Conservation (phyloP, 192 early-diverging fungal species). For the Dissophora ornata region DNA sequence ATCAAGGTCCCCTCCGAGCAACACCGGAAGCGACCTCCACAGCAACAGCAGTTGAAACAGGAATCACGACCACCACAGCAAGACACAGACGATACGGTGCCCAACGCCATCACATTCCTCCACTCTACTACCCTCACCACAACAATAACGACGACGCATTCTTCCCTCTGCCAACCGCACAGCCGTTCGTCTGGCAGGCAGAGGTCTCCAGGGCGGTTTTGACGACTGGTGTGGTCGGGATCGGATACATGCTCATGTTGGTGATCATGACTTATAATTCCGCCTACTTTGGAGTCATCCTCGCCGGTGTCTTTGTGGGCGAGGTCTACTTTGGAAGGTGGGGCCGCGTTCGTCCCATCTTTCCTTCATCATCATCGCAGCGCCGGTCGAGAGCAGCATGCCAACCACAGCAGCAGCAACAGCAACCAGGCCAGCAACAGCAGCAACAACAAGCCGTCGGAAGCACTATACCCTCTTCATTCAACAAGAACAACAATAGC, state of each 20-base stretch:
- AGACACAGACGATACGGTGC: neutral
- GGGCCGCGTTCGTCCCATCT: conserved; percentile 39
- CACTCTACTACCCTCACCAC: neutral
- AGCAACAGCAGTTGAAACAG: neutral
- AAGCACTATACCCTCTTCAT: neutral
- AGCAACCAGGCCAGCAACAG: neutral
- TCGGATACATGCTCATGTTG: conserved; percentile 65
- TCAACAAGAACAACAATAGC: neutral
- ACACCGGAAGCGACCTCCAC: too few relatives aligned
- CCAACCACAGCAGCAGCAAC: neutral
- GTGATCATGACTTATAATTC: conserved; percentile 66
- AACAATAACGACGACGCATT: too few relatives aligned
- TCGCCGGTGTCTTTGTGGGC: conserved; percentile 62
- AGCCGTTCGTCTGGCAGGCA: conserved; percentile 57
- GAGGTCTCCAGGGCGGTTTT: conserved; percentile 59
- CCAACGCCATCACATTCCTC: neutral
- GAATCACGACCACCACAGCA: neutral
- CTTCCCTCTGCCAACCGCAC: conserved; percentile 43
- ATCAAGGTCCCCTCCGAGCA: too few relatives aligned
- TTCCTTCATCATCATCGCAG: conserved; percentile 5
- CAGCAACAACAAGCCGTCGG: neutral
- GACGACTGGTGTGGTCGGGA: conserved; percentile 40
- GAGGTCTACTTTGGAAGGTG: conserved; percentile 64
- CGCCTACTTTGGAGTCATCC: conserved; percentile 59
- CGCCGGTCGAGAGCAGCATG: neutral